Evolutionary conservation across 371 early-diverging fungal species (phyloP).

Genomic region (Rhizomucor pusillus): DNA sequence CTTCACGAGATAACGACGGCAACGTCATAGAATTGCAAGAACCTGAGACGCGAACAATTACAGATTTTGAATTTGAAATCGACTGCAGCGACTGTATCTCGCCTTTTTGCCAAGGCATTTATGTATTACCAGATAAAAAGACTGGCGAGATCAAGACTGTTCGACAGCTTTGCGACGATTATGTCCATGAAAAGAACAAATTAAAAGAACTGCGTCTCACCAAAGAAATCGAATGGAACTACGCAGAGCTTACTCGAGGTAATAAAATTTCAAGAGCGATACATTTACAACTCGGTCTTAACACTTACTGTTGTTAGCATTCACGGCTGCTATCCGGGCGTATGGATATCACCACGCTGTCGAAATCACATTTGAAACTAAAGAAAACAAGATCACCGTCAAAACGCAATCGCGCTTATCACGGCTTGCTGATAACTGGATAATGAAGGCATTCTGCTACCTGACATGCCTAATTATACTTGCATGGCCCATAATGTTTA

Average conservation of each 20-base stretch:
- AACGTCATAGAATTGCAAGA: constrained; percentile 28
- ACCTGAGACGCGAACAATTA: not conserved
- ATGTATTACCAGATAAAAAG: constrained; percentile 29
- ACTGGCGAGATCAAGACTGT: constrained; percentile 29
- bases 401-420: constrained; percentile 28
- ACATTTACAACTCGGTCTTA: too few relatives aligned
- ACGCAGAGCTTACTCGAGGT: constrained; percentile 32
- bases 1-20: constrained; percentile 33
- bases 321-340: constrained; percentile 37
- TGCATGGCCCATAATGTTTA: constrained; percentile 27
- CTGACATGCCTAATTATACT: constrained; percentile 42
- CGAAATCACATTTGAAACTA: constrained; percentile 29
- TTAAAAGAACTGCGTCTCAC: constrained; percentile 41
- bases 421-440: constrained; percentile 21
- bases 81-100: constrained; percentile 29
- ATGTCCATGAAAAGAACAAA: constrained; percentile 25
- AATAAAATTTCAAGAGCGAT: too few relatives aligned
- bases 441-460: constrained; percentile 25
- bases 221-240: constrained; percentile 45
- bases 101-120: constrained; percentile 23
- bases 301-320: constrained; percentile 13
- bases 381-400: constrained; percentile 34
- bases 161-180: constrained; percentile 39
- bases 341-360: constrained; percentile 33
- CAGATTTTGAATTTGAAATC: constrained; percentile 30